phyloP scores from a whole-genome alignment of 108 stramenopile genomes.

The Conticribra weissflogii region DNA sequence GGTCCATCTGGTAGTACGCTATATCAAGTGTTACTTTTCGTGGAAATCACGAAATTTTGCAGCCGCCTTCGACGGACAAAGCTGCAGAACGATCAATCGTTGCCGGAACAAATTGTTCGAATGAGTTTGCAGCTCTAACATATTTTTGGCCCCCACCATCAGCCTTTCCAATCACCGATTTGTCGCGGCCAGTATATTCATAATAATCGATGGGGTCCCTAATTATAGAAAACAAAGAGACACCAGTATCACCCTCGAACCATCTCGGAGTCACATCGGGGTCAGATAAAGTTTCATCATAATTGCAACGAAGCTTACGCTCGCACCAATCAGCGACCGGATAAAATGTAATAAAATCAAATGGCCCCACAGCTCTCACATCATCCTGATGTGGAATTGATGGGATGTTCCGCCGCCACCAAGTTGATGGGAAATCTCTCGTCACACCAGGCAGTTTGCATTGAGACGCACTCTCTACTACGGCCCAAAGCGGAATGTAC shows the following conservation, averaged over 20 bases:
- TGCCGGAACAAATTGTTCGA: constrained; percentile 75
- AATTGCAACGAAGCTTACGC: constrained; percentile 55
- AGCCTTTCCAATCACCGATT: constrained; percentile 5
- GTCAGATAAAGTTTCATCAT: constrained; percentile 60
- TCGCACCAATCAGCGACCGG: constrained; percentile 85
- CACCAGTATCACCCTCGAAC: constrained; percentile 75
- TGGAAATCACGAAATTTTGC: constrained; percentile 70
- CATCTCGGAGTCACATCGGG: constrained; percentile 71
- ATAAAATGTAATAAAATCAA: constrained; percentile 54
- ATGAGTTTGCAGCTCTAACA: constrained; percentile 30
- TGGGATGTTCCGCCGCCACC: constrained; percentile 62
- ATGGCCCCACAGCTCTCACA: constrained; percentile 61
- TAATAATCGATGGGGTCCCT: constrained; percentile 69
- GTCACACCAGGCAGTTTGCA: constrained; percentile 36
- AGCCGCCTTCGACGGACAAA: constrained; percentile 47
- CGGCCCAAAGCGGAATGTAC: constrained; percentile 43
- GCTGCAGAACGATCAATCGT: constrained; percentile 64
- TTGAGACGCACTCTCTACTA: constrained; percentile 33
- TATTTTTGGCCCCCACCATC: constrained; percentile 54
- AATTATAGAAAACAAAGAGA: constrained; percentile 67
- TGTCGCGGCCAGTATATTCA: constrained; percentile 69
- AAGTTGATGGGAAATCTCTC: constrained; percentile 30
- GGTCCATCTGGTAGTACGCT: constrained; percentile 72
- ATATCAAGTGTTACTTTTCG: constrained; percentile 67
- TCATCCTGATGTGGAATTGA: constrained; percentile 78